Conservation (phyloP, 1,284 basidiomycete genomes). For the Fomitopsis palustris region DNA sequence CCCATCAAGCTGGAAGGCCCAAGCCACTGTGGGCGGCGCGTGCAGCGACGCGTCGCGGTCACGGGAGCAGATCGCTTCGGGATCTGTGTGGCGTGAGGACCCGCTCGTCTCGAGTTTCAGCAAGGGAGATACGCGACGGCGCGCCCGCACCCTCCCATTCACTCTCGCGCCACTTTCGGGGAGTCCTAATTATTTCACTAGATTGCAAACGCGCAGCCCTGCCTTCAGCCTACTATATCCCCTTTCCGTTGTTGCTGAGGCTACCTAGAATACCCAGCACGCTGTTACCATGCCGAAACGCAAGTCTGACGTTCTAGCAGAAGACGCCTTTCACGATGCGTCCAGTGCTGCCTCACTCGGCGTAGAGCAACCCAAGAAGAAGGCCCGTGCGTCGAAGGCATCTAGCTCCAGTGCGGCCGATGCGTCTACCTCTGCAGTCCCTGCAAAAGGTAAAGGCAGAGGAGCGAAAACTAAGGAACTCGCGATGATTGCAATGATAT, state of each 20-base stretch:
- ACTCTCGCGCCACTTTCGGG: neutral
- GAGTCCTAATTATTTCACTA: too few relatives aligned
- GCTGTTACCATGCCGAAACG: constrained; percentile 22
- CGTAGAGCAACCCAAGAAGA: constrained; percentile 35
- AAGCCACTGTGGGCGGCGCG: neutral
- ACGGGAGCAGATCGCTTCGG: neutral
- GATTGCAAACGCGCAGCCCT: too few relatives aligned
- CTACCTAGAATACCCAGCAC: too few relatives aligned
- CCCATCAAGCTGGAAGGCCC: too few relatives aligned
- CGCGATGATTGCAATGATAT: constrained; percentile 48
- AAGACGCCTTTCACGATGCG: constrained; percentile 2
- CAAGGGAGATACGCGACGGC: neutral
- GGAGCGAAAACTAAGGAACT: constrained; percentile 23
- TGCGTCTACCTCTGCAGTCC: constrained; percentile 12
- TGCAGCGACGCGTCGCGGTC: neutral
- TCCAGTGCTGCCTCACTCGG: constrained; percentile 1
- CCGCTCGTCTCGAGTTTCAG: neutral
- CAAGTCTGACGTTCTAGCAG: constrained; percentile 24
- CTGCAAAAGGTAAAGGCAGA: constrained; percentile 12
- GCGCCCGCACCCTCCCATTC: neutral
- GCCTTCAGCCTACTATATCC: too few relatives aligned
- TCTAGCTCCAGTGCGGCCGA: constrained; percentile 12
- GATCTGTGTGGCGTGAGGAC: neutral
- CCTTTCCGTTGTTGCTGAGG: too few relatives aligned
- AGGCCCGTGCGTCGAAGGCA: constrained; percentile 50